A percentile compares a stretch with the other conserved stretches of the same genome.
Evolutionary conservation across 2,329 filamentous ascomycete species (phyloP).

Genomic region (Pseudogymnoascus sp.): DNA sequence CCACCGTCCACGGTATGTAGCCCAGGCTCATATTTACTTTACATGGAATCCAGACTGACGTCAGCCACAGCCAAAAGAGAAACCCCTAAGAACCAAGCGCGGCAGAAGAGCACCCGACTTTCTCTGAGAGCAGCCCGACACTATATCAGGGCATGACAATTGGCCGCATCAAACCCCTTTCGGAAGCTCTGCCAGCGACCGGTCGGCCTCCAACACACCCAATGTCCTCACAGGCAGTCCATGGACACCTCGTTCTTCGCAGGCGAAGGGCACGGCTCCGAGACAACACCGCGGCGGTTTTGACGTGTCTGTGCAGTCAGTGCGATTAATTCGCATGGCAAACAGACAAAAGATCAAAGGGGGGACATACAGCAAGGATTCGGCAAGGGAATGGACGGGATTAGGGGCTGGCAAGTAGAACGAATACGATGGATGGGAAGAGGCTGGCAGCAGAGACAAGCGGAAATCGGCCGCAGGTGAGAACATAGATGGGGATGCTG

Average conservation of each 20-base stretch:
- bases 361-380: constrained; percentile 18
- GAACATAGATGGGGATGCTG: neutral
- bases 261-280: constrained; percentile 28
- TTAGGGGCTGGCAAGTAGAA: constrained; percentile 17
- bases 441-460: neutral
- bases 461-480: neutral
- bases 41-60: neutral
- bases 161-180: constrained; percentile 39
- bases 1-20: constrained; percentile 66
- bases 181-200: constrained; percentile 33
- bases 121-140: constrained; percentile 28
- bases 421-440: neutral
- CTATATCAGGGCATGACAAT: constrained; percentile 36
- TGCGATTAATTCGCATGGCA: constrained; percentile 16
- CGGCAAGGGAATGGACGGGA: constrained; percentile 24
- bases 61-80: constrained; percentile 55
- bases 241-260: constrained; percentile 21
- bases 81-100: constrained; percentile 66
- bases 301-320: constrained; percentile 24
- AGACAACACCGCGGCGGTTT: constrained; percentile 17
- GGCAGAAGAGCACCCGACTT: constrained; percentile 56
- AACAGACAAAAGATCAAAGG: constrained; percentile 21
- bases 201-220: constrained; percentile 43
- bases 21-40: neutral
- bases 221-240: constrained; percentile 26